Percentiles rank a stretch among this genome's conserved stretches.
Evolutionary conservation across 768 basidiomycete genomes (phyloP).

Genomic region (Dentipellis fragilis): DNA sequence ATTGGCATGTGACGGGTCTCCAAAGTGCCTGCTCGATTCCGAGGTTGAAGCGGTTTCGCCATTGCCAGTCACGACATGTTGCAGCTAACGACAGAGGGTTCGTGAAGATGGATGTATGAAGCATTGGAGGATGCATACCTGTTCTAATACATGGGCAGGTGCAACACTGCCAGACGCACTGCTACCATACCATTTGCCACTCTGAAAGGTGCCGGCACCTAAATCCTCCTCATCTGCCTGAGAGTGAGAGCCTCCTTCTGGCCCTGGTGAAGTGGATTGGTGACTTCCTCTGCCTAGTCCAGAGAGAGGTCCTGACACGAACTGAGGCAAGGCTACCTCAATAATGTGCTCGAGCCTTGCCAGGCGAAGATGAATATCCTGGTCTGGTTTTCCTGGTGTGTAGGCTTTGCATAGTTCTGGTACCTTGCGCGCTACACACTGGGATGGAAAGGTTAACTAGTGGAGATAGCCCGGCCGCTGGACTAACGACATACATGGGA

Average conservation of each 20-base stretch:
- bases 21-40: background rate
- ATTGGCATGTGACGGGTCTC: constrained; percentile 3
- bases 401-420: constrained; percentile 84
- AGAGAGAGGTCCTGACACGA: constrained; percentile 35
- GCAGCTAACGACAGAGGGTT: constrained; percentile 28
- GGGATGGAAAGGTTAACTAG: background rate
- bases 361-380: constrained; percentile 67
- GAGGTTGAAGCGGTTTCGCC: constrained; percentile 13
- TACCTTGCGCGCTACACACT: constrained; percentile 81
- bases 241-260: constrained; percentile 62
- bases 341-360: constrained; percentile 74
- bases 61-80: constrained; percentile 36
- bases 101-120: background rate
- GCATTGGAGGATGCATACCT: constrained; percentile 32
- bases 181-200: constrained; percentile 79
- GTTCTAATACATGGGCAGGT: constrained; percentile 68
- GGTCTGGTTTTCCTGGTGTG: constrained; percentile 79
- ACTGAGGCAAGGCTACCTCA: constrained; percentile 72
- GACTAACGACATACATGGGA: constrained; percentile 49
- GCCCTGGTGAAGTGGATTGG: constrained; percentile 38
- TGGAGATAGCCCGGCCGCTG: constrained; percentile 8
- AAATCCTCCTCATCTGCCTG: constrained; percentile 71
- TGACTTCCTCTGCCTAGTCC: constrained; percentile 20
- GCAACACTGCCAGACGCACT: constrained; percentile 80
- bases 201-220: constrained; percentile 67